A percentile compares a stretch with the other conserved stretches of the same genome.
These are phyloP conservation scores for Fusarium liriodendri DNA, from an alignment of 2,329 filamentous ascomycete genomes.

Conservation along the genomic window DNA sequence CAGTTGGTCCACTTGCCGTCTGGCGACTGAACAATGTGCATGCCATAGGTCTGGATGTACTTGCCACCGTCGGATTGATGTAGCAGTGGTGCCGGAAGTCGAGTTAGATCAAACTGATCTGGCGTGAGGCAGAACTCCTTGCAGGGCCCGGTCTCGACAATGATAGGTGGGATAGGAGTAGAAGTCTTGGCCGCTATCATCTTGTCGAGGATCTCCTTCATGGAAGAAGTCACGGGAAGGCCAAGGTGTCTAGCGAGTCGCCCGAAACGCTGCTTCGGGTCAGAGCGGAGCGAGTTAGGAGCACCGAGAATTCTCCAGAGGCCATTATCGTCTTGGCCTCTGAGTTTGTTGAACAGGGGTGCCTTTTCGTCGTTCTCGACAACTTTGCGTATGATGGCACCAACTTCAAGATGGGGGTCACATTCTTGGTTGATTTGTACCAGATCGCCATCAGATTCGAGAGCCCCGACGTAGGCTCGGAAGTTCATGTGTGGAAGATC, in stretches of 20 bases:
- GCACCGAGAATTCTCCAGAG: slow-evolving; percentile 60
- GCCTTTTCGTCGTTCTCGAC: slow-evolving; percentile 59
- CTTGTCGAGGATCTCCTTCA: slow-evolving; percentile 52
- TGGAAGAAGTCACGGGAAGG: slow-evolving; percentile 45
- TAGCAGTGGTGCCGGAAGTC: slow-evolving; percentile 55
- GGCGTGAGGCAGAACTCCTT: slow-evolving; percentile 28
- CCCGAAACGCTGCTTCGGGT: slow-evolving; percentile 49
- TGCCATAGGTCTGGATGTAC: slow-evolving; percentile 63
- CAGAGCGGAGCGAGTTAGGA: slow-evolving; percentile 47
- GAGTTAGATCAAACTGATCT: slow-evolving; percentile 46
- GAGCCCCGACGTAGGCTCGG: slow-evolving; percentile 21
- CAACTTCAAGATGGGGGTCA: slow-evolving; percentile 58
- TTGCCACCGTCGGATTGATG: slow-evolving; percentile 61
- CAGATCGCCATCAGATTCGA: slow-evolving; percentile 53
- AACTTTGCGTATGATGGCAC: slow-evolving; percentile 59
- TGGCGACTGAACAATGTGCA: slow-evolving; percentile 59
- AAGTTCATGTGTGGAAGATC: slow-evolving; percentile 42
- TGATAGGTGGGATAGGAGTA: slow-evolving; percentile 47
- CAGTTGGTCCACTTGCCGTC: slow-evolving; percentile 61
- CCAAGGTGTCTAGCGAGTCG: slow-evolving; percentile 56
- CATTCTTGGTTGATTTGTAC: slow-evolving; percentile 56
- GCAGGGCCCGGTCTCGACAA: slow-evolving; percentile 43
- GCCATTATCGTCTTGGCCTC: slow-evolving; percentile 53
- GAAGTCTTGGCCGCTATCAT: slow-evolving; percentile 51
- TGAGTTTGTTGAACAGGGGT: slow-evolving; percentile 64